Conservation (phyloP, 169 alveolate species). For the Cryptosporidium canis region DNA sequence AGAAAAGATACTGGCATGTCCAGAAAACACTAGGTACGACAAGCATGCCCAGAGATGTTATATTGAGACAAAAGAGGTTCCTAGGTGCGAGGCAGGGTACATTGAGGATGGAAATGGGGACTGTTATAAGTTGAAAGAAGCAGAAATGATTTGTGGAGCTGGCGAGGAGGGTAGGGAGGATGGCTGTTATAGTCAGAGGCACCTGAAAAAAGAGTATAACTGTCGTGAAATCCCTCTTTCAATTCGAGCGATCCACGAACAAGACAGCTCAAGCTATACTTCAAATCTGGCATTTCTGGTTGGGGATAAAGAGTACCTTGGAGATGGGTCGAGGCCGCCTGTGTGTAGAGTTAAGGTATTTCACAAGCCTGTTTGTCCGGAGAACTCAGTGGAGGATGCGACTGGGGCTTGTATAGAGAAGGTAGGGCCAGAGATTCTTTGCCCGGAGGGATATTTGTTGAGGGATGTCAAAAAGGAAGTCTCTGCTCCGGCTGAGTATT, state of each 20-base stretch:
- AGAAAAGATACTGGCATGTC: slow-evolving; percentile 40
- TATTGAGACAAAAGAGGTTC: slow-evolving; percentile 26
- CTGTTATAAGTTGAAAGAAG: slow-evolving; percentile 53
- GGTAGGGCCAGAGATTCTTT: slow-evolving; percentile 35
- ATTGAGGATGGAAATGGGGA: slow-evolving; percentile 64
- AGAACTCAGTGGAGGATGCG: neutral
- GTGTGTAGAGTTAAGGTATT: slow-evolving; percentile 55
- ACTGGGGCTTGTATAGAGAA: slow-evolving; percentile 1
- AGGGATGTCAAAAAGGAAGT: neutral
- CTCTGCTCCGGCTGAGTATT: neutral
- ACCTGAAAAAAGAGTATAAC: slow-evolving; percentile 27
- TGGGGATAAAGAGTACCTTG: slow-evolving; percentile 36
- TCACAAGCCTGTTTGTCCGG: slow-evolving; percentile 60
- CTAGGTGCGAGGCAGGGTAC: slow-evolving; percentile 31
- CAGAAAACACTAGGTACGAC: slow-evolving; percentile 38
- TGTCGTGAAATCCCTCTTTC: slow-evolving; percentile 29
- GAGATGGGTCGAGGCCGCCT: slow-evolving; percentile 14
- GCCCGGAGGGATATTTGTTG: slow-evolving; percentile 48
- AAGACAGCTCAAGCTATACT: neutral
- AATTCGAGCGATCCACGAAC: slow-evolving; percentile 2
- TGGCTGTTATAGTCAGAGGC: slow-evolving; percentile 41
- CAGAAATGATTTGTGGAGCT: slow-evolving; percentile 23
- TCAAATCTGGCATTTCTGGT: slow-evolving; percentile 43
- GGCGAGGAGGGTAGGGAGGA: slow-evolving; percentile 33
- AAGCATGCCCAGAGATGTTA: slow-evolving; percentile 27